These are phyloP conservation scores for Primulina huaijiensis DNA, from an alignment of 257 asterid genomes.

Conservation along the genomic window DNA sequence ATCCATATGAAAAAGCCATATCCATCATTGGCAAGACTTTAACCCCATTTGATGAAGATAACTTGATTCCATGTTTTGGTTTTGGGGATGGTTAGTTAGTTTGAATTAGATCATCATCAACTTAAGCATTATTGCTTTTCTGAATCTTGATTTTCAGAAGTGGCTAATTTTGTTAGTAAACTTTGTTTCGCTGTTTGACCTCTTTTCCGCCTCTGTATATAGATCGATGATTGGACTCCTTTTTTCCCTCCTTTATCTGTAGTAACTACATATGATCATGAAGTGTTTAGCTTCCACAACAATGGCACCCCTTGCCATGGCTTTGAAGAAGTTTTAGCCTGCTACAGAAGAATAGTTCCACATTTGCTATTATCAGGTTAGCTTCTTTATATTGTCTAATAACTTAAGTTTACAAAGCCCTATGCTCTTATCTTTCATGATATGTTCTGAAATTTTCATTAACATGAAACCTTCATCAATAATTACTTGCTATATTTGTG, in stretches of 20 bases:
- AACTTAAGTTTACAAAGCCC: no score
- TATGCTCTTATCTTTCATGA: neutral
- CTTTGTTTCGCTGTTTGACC: no score
- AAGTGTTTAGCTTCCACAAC: conserved; percentile 76
- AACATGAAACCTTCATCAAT: neutral
- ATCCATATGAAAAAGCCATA: conserved; percentile 85
- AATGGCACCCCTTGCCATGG: conserved; percentile 83
- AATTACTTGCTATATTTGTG: neutral
- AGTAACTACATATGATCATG: conserved; percentile 71
- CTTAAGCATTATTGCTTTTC: neutral
- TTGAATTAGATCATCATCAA: neutral
- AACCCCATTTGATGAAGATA: conserved; percentile 84
- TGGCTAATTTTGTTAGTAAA: neutral
- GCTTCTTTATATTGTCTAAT: neutral
- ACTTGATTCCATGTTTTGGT: conserved; percentile 84
- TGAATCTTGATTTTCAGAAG: conserved; percentile 6
- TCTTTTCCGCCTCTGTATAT: neutral
- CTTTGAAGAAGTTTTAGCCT: conserved; percentile 77
- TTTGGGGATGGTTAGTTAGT: conserved; percentile 77
- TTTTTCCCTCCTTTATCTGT: conserved; percentile 21
- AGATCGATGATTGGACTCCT: conserved; percentile 22
- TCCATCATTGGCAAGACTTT: conserved; percentile 77
- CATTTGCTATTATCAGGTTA: conserved; percentile 64
- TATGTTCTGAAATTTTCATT: conserved; percentile 8
- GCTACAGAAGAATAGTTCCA: conserved; percentile 67